Conservation (phyloP, 78 protist species). For the Pelomyxa schiedti region DNA sequence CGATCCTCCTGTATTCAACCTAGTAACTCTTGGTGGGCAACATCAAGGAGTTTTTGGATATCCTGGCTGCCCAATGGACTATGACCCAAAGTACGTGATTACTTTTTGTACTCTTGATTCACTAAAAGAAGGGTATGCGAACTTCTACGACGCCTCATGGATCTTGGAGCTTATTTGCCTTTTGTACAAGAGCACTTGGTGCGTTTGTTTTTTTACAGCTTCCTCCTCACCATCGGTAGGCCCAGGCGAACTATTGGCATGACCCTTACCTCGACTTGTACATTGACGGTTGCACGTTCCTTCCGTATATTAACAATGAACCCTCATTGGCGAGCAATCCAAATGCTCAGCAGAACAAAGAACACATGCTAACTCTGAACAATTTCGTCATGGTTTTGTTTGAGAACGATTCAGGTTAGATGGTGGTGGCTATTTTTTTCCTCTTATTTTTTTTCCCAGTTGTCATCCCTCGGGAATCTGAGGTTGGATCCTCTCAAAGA, state of each 20-base stretch:
- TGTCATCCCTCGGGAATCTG: background rate
- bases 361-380: background rate
- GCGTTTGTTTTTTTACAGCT: no score
- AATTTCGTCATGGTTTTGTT: slow-evolving; percentile 14
- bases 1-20: slow-evolving; percentile 10
- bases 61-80: no score
- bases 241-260: background rate
- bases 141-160: background rate
- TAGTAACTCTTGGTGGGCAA: slow-evolving; percentile 31
- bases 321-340: background rate
- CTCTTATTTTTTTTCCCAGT: background rate
- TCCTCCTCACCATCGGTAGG: no score
- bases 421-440: background rate
- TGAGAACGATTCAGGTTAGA: slow-evolving; percentile 15
- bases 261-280: background rate
- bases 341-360: background rate
- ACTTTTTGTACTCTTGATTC: no score
- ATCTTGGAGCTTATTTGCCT: slow-evolving; percentile 1
- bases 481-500: background rate
- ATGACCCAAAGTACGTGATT: no score
- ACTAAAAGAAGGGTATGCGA: background rate
- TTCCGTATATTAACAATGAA: background rate
- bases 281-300: background rate
- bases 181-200: slow-evolving; percentile 1
- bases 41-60: no score